These are phyloP conservation scores for Aspergillus ibericus DNA, from an alignment of 2,329 filamentous ascomycete species.

Conservation along the genomic window DNA sequence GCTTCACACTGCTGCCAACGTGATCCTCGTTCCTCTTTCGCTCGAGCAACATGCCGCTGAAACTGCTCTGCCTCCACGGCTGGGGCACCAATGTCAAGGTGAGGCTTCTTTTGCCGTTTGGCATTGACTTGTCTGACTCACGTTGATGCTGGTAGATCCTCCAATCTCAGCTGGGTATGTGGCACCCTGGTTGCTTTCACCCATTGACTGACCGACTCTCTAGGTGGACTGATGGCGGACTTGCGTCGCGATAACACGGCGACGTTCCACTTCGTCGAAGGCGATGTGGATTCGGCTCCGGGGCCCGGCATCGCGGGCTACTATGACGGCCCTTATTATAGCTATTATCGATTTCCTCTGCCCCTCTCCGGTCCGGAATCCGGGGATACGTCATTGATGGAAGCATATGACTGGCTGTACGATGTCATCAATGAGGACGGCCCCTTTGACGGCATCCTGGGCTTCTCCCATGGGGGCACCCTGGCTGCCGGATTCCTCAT, in stretches of 20 bases:
- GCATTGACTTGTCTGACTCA: neutral
- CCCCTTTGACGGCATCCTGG: conserved; percentile 35
- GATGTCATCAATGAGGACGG: conserved; percentile 30
- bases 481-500: conserved; percentile 32
- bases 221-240: conserved; percentile 28
- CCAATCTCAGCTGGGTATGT: conserved; percentile 29
- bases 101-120: neutral
- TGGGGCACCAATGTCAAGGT: conserved; percentile 35
- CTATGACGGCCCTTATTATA: conserved; percentile 35
- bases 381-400: conserved; percentile 21
- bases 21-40: neutral
- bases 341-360: conserved; percentile 33
- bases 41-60: conserved; percentile 25
- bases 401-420: conserved; percentile 29
- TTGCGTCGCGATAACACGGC: conserved; percentile 31
- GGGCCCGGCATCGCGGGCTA: conserved; percentile 31
- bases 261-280: conserved; percentile 32
- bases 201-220: neutral
- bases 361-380: conserved; percentile 24
- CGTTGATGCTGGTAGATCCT: conserved; percentile 24
- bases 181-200: neutral
- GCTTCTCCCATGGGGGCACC: conserved; percentile 38
- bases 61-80: conserved; percentile 36
- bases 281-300: conserved; percentile 28
- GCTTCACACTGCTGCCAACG: neutral